Percentiles rank a stretch among this genome's conserved stretches.
Evolutionary conservation across 2,329 filamentous ascomycete genomes (phyloP).

Genomic region (Venturia nashicola): DNA sequence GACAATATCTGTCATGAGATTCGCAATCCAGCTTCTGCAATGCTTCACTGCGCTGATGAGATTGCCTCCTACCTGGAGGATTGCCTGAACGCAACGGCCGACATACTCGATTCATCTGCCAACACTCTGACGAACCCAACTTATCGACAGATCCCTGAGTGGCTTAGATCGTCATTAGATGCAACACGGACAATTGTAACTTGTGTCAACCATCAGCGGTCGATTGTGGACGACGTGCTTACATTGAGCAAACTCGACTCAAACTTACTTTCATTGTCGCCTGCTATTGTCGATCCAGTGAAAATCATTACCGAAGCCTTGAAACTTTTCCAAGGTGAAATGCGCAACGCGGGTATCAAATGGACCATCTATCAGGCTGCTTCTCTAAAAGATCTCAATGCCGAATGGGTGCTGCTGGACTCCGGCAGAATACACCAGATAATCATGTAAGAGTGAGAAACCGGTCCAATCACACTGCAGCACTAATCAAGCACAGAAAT

Average conservation of each 20-base stretch:
- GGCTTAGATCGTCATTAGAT: not conserved
- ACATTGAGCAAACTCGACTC: constrained; percentile 5
- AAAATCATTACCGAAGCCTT: not conserved
- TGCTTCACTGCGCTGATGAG: constrained; percentile 7
- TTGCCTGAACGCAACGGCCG: not conserved
- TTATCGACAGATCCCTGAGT: not conserved
- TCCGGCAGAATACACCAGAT: constrained; percentile 3
- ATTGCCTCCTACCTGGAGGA: not conserved
- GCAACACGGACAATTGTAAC: not conserved
- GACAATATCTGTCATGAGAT: constrained; percentile 5
- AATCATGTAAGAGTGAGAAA: not conserved
- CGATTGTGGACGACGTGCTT: constrained; percentile 8
- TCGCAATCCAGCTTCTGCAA: constrained; percentile 5
- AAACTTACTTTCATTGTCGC: not conserved
- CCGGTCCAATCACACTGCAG: not conserved
- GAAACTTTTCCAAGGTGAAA: constrained; percentile 7
- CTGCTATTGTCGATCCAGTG: not conserved
- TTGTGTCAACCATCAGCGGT: constrained; percentile 4
- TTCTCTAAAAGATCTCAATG: constrained; percentile 3
- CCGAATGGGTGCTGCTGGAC: constrained; percentile 4
- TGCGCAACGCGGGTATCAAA: not conserved
- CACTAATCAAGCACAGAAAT: not conserved
- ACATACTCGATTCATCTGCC: not conserved
- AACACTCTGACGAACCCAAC: not conserved
- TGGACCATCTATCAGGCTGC: not conserved